Percentiles rank a stretch among this genome's conserved stretches.
Conservation (phyloP, 345 rosid genomes). For the Litchi chinensis region DNA sequence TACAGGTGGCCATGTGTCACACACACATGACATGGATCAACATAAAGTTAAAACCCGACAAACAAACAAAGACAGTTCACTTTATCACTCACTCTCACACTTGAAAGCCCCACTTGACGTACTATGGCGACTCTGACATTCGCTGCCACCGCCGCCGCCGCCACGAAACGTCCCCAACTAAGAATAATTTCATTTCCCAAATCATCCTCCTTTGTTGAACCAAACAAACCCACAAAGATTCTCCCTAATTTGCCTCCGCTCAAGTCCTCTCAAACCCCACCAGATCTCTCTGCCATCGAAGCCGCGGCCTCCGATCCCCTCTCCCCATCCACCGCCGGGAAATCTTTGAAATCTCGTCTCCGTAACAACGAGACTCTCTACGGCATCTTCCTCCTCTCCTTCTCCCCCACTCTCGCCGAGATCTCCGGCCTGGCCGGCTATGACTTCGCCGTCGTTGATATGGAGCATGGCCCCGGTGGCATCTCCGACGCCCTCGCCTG, state of each 20-base stretch:
- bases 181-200: background rate
- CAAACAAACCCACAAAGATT: slow-evolving; percentile 29
- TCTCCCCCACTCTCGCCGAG: slow-evolving; percentile 93
- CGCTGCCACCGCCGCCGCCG: background rate
- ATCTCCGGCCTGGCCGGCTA: slow-evolving; percentile 83
- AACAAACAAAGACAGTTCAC: background rate
- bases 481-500: slow-evolving; percentile 68
- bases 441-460: slow-evolving; percentile 85
- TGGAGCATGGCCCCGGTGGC: slow-evolving; percentile 97
- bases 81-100: background rate
- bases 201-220: slow-evolving; percentile 23
- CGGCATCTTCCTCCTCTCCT: slow-evolving; percentile 78
- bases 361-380: slow-evolving; percentile 73
- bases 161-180: slow-evolving; percentile 19
- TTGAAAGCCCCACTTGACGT: background rate
- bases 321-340: slow-evolving; percentile 11
- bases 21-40: background rate
- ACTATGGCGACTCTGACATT: slow-evolving; percentile 28
- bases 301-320: background rate
- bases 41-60: background rate
- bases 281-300: slow-evolving; percentile 33
- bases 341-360: slow-evolving; percentile 74
- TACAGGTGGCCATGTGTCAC: too few relatives aligned
- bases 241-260: slow-evolving; percentile 32
- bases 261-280: slow-evolving; percentile 26